A percentile compares a stretch with the other conserved stretches of the same genome.
Conservation (phyloP, 371 early-diverging fungal genomes). For the Phascolomyces articulosus region DNA sequence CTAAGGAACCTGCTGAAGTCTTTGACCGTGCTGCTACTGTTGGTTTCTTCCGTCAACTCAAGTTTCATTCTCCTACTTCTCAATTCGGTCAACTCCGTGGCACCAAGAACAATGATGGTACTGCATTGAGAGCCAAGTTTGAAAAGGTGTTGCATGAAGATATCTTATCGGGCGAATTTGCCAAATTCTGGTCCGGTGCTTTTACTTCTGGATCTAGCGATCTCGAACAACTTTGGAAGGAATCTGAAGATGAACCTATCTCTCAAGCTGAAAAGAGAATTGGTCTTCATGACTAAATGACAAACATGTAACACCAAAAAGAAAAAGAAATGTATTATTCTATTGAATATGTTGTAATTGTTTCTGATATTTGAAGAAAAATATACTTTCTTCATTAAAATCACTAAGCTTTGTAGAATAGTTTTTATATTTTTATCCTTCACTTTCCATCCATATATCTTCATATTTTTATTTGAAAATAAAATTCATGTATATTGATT, state of each 20-base stretch:
- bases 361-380: not conserved
- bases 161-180: slow-evolving; percentile 31
- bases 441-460: too few species aligned
- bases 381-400: too few species aligned
- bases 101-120: slow-evolving; percentile 28
- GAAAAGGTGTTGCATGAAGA: slow-evolving; percentile 34
- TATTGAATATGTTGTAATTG: not conserved
- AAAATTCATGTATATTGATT: too few species aligned
- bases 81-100: slow-evolving; percentile 36
- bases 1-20: slow-evolving; percentile 32
- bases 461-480: too few species aligned
- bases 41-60: slow-evolving; percentile 33
- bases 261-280: slow-evolving; percentile 26
- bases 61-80: slow-evolving; percentile 31
- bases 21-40: slow-evolving; percentile 32
- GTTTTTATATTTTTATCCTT: too few species aligned
- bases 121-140: slow-evolving; percentile 16
- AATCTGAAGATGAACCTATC: slow-evolving; percentile 23
- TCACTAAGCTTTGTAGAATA: too few species aligned
- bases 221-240: slow-evolving; percentile 29
- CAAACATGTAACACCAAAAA: too few species aligned
- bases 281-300: slow-evolving; percentile 24
- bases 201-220: slow-evolving; percentile 21
- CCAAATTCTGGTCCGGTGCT: slow-evolving; percentile 27
- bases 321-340: not conserved